Base-by-base conservation (phyloP, 2,329 filamentous ascomycete genomes). In the Talaromyces sp. region DNA sequence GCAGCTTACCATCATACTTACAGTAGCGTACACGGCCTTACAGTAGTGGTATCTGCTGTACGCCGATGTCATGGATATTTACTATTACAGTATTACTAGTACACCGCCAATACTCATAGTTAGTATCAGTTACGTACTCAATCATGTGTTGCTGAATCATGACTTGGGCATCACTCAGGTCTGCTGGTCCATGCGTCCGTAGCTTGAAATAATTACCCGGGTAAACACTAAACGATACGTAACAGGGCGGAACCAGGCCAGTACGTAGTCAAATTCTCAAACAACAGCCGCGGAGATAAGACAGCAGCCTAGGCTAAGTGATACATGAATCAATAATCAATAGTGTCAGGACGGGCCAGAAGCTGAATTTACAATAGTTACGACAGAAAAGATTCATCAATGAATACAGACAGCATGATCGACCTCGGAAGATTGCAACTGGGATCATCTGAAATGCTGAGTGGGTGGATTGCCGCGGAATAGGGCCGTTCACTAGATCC, bases 1-100 rank as follows among this genome's bases (percentile, higher is more conserved):
- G 58, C 58, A 60, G 36, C 40, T 47, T 60, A 43, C 58, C 25
- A 43, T 60, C 36, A 59, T 59, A 59, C 34, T 59, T 40, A 40
- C 54, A 56, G 51, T 56, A 22, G 19, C 22, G 7, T 17, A 51
- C 40, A 45, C 13, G 10, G 22, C 22, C 22, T 51, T 51, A 53
- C 49, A 31, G 27, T 53, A 31, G 49, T 27, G 15, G 49, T 53
- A 29, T 19, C 49, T 53, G 31, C 31, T 38, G 31, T 56, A 36
- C 19, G 51, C 49, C 49, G 27, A 36, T 56, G 51, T 54, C 51
- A 54, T 54, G 11, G 22, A 11, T 15, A 17, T 27, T 36, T 51
- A 36, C 29, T 31, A 15, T n/a, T n/a, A n/a, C n/a, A n/a, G 17
- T 38, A 38, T 15, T 13, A 5, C 5, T 19, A 22, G 19, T 6